Percentiles rank a stretch among this genome's conserved stretches.
phyloP scores from a whole-genome alignment of 2,329 filamentous ascomycete genomes.

The Diaporthe vaccinii region DNA sequence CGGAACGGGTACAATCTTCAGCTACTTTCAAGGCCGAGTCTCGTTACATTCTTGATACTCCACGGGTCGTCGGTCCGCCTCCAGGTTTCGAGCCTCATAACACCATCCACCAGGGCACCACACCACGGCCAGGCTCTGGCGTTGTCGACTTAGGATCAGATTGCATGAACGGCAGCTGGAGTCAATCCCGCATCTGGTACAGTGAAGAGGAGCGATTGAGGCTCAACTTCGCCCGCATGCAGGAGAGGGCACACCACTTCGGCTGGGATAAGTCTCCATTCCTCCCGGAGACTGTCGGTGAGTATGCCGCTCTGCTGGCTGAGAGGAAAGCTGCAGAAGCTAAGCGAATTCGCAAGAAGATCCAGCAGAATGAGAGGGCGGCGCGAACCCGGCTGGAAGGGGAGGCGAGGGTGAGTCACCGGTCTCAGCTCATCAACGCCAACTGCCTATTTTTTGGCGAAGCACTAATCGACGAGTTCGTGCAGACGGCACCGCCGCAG shows the following conservation, averaged over 20 bases:
- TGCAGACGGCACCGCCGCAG: not conserved
- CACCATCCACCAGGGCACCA: not conserved
- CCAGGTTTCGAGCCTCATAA: conserved; percentile 4
- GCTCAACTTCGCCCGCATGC: conserved; percentile 29
- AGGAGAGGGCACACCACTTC: conserved; percentile 21
- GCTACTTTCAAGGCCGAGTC: not conserved
- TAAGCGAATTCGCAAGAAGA: conserved; percentile 30
- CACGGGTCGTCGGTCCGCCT: not conserved
- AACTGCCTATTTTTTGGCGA: conserved; percentile 1
- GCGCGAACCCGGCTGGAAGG: not conserved
- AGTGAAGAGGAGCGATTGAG: conserved; percentile 35
- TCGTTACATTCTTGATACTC: not conserved
- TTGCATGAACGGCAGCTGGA: not conserved
- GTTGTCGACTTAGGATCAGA: not conserved
- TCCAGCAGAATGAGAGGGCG: conserved; percentile 23
- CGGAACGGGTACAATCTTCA: not conserved
- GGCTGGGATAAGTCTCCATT: conserved; percentile 22
- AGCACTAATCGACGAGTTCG: conserved; percentile 9
- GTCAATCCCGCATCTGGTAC: conserved; percentile 25
- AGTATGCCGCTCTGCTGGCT: conserved; percentile 30
- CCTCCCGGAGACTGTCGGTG: conserved; percentile 18
- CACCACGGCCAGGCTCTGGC: not conserved
- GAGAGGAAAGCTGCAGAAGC: conserved; percentile 27
- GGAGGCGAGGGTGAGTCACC: conserved; percentile 1
- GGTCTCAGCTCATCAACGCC: not conserved